Conservation (phyloP, 1,284 basidiomycete genomes). For the Irpex rosettiformis region DNA sequence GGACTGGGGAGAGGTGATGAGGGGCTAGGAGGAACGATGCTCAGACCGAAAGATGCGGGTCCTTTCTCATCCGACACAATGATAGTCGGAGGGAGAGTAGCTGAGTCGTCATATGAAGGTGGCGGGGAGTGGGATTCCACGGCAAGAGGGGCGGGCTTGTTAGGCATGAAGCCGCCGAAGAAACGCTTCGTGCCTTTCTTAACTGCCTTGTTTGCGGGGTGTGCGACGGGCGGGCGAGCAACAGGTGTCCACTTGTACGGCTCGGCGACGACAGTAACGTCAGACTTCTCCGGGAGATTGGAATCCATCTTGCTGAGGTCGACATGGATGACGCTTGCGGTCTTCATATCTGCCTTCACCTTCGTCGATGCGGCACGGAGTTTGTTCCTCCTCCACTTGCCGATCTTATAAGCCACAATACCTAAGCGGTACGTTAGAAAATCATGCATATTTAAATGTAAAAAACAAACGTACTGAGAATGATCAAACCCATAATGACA, state of each 20-base stretch:
- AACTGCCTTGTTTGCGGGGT: constrained; percentile 15
- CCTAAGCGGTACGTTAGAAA: constrained; percentile 16
- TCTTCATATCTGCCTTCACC: constrained; percentile 2
- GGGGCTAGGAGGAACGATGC: constrained; percentile 18
- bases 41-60: constrained; percentile 7
- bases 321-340: constrained; percentile 4
- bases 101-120: constrained; percentile 4
- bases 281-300: constrained; percentile 3
- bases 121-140: constrained; percentile 5
- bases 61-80: constrained; percentile 15
- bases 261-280: constrained; percentile 6
- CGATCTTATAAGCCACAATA: constrained; percentile 30
- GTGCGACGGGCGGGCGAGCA: constrained; percentile 10
- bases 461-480: constrained; percentile 25
- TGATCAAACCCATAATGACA: constrained; percentile 28
- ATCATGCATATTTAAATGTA: no score
- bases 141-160: constrained; percentile 5
- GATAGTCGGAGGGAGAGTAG: constrained; percentile 13
- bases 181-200: constrained; percentile 16
- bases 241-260: constrained; percentile 13
- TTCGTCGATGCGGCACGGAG: constrained; percentile 18
- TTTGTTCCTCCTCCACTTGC: constrained; percentile 19
- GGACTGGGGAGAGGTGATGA: constrained; percentile 14
- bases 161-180: constrained; percentile 7
- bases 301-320: constrained; percentile 4